Evolutionary conservation across 2,329 filamentous ascomycete species (phyloP), one percentile per base, ranked within the genome.

Genomic region (Neofusicoccum laricinum): DNA sequence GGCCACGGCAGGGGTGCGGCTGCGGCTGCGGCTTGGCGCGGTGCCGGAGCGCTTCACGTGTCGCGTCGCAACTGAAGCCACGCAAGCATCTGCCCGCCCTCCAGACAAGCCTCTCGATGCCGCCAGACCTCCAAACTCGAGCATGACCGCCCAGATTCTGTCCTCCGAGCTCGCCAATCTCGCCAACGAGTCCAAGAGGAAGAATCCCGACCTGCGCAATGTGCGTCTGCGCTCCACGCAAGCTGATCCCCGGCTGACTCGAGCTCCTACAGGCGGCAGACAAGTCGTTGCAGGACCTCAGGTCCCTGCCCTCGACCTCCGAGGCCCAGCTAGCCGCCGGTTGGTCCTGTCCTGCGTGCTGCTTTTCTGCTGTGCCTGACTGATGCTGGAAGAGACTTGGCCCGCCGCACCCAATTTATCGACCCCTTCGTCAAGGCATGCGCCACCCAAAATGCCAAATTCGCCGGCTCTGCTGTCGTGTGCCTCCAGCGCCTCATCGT

Each of bases 391-490:
- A 68, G 73, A 97, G 95, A 97, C 79, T 86, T 99, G 66, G 87
- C 89, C 63, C 88, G 92, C 72, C 89, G 88, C 69, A 84, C 90
- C 65, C 88, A 90, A 73, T 98, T 99, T 78, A 89, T 94, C 66
- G 93, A 94, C 69, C 95, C 95, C 1, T 98, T 99, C 73, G 86
- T 99, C 67, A 89, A 98, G 74, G 94, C 95, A 30, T 99, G 95
- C 74, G 87, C 88, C 58, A 95, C 93, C 67, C 92, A 90, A 70
- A 96, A 97, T 85, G 85, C 89, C 67, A 97, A 95, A 75, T 93
- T 97, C 75, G 95, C 92, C 0, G 87, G 87, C 55, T 95, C 93
- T 70, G 93, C 92, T 40, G 90, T 97, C 15, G 88, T 92, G 50
- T 96, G 94, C 74, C 83, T 99, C 43, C 93, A 98, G 75, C 86